Base-by-base conservation (phyloP, 225 moss, liverwort and hornwort genomes). In the Straminergon stramineum region DNA sequence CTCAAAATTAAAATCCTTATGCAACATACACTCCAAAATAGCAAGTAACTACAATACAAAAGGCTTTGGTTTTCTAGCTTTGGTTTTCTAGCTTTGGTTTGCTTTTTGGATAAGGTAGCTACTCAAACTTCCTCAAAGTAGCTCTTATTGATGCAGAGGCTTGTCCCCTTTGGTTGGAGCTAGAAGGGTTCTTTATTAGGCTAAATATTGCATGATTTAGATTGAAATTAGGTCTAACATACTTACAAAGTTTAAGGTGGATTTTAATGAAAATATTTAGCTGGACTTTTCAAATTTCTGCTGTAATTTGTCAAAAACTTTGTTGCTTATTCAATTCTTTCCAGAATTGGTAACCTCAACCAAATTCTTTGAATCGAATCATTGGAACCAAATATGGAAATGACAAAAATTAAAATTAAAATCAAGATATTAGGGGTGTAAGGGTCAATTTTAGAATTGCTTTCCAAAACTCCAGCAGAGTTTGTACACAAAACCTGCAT, bases 101-200 rank as follows among this genome's bases (percentile, higher is more conserved):
- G 48, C 48, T 48, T 48, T 48, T 7, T 77, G 35, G 35, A 9
- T 32, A 51, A 17, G 4, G 4, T 52, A 76, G 22, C 34, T 8
- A 22, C 9, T 52, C 8, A 32, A 76, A 52, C 76, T 52, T 34
- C 76, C 5, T 31, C 7, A 32, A 51, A 20, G 31, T 20, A 51
- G 11, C 30, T 32, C 12, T 31, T 75, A 11, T 30, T 4, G 2
- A 75, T 75, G 75, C 20, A 32, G 27, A 76, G 45, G 45, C 45
- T 74, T 17, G 6, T 48, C 4, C 0, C 1, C 2, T 73, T 27
- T 3, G 5, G 5, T 73, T 9, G 43, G 1, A 41, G 5, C 20
- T 12, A 73, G 27, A 26, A 27, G 32, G 5, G 6, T 45, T 30
- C 30, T 48, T 15, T 74, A 74, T 30, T 28, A 30, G 19, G 5